Base-by-base conservation (phyloP, 2,329 filamentous ascomycete genomes). In the Sporothrix pseudoabietina region DNA sequence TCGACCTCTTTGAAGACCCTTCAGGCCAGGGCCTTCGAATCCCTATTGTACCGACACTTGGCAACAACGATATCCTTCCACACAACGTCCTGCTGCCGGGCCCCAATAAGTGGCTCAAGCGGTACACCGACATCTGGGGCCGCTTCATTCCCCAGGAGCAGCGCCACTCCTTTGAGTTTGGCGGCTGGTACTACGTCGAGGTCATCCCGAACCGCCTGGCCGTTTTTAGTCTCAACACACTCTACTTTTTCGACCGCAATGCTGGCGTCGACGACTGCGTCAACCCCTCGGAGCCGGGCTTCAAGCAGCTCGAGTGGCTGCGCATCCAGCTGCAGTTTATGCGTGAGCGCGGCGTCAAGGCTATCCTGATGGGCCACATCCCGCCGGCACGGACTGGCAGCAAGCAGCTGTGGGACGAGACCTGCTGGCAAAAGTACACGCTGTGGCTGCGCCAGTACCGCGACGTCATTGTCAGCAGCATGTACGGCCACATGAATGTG, bases 401-500 rank as follows among this genome's bases (percentile, higher is more conserved):
- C 82, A 98, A 98, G 85, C 88, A 89, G 78, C 90, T 89, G 75
- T 99, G 96, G 96, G 94, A 98, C 77, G 95, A 98, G 84, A 94
- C 92, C 0, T 99, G 96, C 83, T 99, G 95, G 94, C 95, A 98
- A 80, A 98, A 97, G 80, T 99, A 97, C 82, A 92, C 94, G 0
- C 84, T 98, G 4, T 98, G 94, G 94, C 84, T 95, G 78, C 88
- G 90, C 77, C 94, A 97, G 80, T 99, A 94, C 81, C 92, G 96
- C 47, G 96, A 99, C 80, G 91, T 99, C 52, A 87, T 99, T 26
- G 87, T 94, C 26, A 90, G 88, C 14, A 90, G 89, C 35, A 79
- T 97, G 6, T 99, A 92, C 79, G 96, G 95, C 1, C 96, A 99
- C 80, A 98, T 99, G 96, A 99, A 99, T 79, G 92, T 98, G 76